phyloP scores from a whole-genome alignment of 306 rosid genomes.

The Prosopis cineraria region DNA sequence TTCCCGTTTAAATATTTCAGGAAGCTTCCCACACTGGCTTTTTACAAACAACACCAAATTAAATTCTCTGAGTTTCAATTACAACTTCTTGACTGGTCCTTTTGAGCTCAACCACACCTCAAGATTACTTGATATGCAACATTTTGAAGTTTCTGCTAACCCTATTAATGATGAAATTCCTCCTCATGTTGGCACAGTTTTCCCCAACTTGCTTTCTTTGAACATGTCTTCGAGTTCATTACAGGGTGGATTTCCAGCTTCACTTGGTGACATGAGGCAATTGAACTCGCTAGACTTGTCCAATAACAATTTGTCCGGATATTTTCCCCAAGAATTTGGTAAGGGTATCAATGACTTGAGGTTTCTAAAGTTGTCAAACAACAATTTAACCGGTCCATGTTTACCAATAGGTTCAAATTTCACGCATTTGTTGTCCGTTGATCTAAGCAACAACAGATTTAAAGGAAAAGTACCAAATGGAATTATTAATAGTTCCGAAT shows the following conservation, averaged over 20 bases:
- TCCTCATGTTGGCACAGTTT: not conserved
- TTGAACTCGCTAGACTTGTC: not conserved
- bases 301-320: not conserved
- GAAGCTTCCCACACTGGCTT: not conserved
- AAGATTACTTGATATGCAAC: not conserved
- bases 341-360: not conserved
- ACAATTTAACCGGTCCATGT: not conserved
- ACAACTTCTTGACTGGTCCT: not conserved
- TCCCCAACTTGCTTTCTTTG: not conserved
- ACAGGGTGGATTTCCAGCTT: not conserved
- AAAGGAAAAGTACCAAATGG: not conserved
- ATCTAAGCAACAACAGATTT: not conserved
- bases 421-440: not conserved
- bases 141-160: not conserved
- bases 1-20: not conserved
- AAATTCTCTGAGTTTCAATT: not conserved
- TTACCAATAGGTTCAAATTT: slow-evolving; percentile 1
- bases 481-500: not conserved
- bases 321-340: not conserved
- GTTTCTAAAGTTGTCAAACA: not conserved
- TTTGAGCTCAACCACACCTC: not conserved
- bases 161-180: not conserved
- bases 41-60: not conserved
- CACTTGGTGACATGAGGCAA: not conserved
- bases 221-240: not conserved